Evolutionary conservation across 2,329 filamentous ascomycete genomes (phyloP).

Genomic region (Trichoderma harzianum): DNA sequence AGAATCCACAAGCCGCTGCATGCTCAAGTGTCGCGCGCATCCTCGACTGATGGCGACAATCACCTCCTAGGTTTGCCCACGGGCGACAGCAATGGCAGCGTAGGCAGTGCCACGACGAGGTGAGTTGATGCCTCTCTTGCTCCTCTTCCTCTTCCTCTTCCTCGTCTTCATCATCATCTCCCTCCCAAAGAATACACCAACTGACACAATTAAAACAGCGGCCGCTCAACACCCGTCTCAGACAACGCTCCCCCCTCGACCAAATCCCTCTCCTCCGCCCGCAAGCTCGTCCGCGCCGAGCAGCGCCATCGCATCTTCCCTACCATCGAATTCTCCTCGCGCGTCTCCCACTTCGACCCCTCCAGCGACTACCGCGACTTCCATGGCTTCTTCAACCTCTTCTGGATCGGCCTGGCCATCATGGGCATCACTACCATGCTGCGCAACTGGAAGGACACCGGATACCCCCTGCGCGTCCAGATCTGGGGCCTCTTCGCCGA

Average conservation of each 20-base stretch:
- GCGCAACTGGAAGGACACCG: slow-evolving; percentile 90
- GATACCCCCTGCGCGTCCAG: slow-evolving; percentile 76
- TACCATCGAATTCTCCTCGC: slow-evolving; percentile 83
- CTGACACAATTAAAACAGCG: slow-evolving; percentile 47
- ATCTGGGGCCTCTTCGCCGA: slow-evolving; percentile 87
- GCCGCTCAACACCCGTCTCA: slow-evolving; percentile 77
- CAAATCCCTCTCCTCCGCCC: slow-evolving; percentile 78
- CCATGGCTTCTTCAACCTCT: slow-evolving; percentile 94
- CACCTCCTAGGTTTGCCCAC: slow-evolving; percentile 28
- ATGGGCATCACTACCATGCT: slow-evolving; percentile 96
- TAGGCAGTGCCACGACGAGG: slow-evolving; percentile 45
- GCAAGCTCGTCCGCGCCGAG: slow-evolving; percentile 77
- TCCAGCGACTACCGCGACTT: slow-evolving; percentile 91
- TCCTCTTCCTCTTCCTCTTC: background rate
- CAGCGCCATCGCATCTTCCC: slow-evolving; percentile 85
- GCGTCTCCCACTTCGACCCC: slow-evolving; percentile 94
- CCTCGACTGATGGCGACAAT: slow-evolving; percentile 35
- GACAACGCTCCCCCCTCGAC: slow-evolving; percentile 90
- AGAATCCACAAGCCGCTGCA: slow-evolving; percentile 50
- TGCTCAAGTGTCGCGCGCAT: slow-evolving; percentile 41
- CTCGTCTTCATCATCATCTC: background rate
- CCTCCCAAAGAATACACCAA: background rate
- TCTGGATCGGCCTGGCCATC: slow-evolving; percentile 95
- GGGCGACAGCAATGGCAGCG: slow-evolving; percentile 30
- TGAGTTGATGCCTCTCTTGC: slow-evolving; percentile 27